Evolutionary conservation across 768 basidiomycete genomes (phyloP).

Genomic region (Trametes elegans): DNA sequence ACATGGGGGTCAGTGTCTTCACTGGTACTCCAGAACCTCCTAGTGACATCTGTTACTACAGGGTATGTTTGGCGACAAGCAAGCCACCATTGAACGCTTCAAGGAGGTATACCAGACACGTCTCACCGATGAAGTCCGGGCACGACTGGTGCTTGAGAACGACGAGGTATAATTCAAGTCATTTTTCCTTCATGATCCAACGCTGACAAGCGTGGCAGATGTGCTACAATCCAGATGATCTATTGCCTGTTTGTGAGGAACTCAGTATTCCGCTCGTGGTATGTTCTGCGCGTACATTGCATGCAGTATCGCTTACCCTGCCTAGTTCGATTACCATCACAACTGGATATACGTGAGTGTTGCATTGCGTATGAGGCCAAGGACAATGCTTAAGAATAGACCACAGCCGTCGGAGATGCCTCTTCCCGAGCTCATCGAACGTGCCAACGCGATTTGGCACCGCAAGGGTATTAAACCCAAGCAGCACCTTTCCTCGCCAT

Average conservation of each 20-base stretch:
- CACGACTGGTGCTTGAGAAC: constrained; percentile 86
- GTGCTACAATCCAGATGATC: constrained; percentile 87
- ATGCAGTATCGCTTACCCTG: constrained; percentile 32
- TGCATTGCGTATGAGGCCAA: not conserved
- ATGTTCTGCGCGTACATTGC: constrained; percentile 36
- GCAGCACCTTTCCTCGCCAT: constrained; percentile 89
- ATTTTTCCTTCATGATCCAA: no score
- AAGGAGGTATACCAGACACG: constrained; percentile 60
- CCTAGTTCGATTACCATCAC: constrained; percentile 72
- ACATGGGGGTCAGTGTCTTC: constrained; percentile 59
- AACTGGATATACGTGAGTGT: constrained; percentile 52
- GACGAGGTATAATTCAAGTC: constrained; percentile 88
- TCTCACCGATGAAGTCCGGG: constrained; percentile 63
- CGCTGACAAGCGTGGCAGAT: constrained; percentile 44
- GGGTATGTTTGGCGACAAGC: constrained; percentile 84
- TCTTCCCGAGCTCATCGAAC: constrained; percentile 64
- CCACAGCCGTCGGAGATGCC: constrained; percentile 35
- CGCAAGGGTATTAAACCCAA: constrained; percentile 82
- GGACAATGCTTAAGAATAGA: constrained; percentile 28
- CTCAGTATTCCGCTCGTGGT: constrained; percentile 53
- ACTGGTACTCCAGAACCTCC: not conserved
- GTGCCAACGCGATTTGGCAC: constrained; percentile 71
- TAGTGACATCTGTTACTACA: constrained; percentile 22
- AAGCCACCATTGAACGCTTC: constrained; percentile 64
- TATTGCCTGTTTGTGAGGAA: constrained; percentile 85